Conservation (phyloP, 208 protist species). For the Crithidia sp. region DNA sequence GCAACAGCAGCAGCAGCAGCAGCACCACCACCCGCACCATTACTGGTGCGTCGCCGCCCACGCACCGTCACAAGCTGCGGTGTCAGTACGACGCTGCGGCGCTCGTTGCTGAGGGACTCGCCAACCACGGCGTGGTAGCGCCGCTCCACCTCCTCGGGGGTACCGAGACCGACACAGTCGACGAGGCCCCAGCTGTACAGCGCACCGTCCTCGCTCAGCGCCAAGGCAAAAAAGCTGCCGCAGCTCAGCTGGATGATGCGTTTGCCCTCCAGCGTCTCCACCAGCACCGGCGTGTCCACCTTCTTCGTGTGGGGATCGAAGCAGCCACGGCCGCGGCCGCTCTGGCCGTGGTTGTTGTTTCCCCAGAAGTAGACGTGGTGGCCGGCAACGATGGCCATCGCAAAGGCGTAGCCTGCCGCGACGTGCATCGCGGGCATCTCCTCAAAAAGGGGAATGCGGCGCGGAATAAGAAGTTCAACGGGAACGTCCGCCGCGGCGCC, state of each 20-base stretch:
- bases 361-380: slow-evolving; percentile 91
- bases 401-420: slow-evolving; percentile 83
- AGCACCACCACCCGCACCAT: neutral
- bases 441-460: slow-evolving; percentile 77
- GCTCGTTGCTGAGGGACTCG: slow-evolving; percentile 82
- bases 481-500: slow-evolving; percentile 31
- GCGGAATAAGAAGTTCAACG: slow-evolving; percentile 63
- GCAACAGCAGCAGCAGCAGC: neutral
- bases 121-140: slow-evolving; percentile 46
- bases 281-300: slow-evolving; percentile 70
- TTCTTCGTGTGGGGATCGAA: slow-evolving; percentile 66
- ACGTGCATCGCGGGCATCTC: slow-evolving; percentile 53
- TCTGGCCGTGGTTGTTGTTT: slow-evolving; percentile 92
- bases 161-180: slow-evolving; percentile 83
- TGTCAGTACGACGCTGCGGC: slow-evolving; percentile 73
- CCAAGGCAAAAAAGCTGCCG: slow-evolving; percentile 87
- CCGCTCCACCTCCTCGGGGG: slow-evolving; percentile 55
- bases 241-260: slow-evolving; percentile 80
- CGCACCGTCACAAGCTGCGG: slow-evolving; percentile 71
- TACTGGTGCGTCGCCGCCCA: slow-evolving; percentile 10
- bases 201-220: slow-evolving; percentile 60
- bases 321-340: slow-evolving; percentile 65
- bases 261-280: slow-evolving; percentile 70
- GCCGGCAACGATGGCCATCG: slow-evolving; percentile 71
- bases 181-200: slow-evolving; percentile 89